These are phyloP conservation scores for Baorangia bicolor DNA, from an alignment of 768 basidiomycete genomes.

Conservation along the genomic window DNA sequence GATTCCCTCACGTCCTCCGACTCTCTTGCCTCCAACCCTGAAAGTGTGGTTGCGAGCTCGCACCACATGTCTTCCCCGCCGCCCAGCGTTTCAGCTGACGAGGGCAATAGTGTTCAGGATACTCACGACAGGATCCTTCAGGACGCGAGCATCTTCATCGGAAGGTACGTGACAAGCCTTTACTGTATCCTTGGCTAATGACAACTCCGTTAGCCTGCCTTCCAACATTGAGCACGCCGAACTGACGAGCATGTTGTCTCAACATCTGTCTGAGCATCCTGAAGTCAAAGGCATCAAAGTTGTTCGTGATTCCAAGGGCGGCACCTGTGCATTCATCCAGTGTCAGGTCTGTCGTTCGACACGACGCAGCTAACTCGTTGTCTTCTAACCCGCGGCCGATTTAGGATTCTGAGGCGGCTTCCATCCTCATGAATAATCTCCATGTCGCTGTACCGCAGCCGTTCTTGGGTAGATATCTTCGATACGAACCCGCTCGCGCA, in stretches of 20 bases:
- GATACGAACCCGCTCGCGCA: conserved; percentile 77
- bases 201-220: conserved; percentile 53
- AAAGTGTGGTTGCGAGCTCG: conserved; percentile 8
- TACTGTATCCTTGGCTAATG: conserved; percentile 4
- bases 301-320: conserved; percentile 72
- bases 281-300: conserved; percentile 68
- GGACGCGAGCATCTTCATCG: conserved; percentile 82
- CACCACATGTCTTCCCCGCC: conserved; percentile 17
- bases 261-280: conserved; percentile 65
- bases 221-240: conserved; percentile 64
- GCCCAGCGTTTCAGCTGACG: conserved; percentile 15
- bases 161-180: conserved; percentile 52
- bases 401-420: conserved; percentile 59
- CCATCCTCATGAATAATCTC: conserved; percentile 57
- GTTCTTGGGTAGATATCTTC: conserved; percentile 70
- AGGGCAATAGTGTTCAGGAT: conserved; percentile 37
- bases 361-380: background rate
- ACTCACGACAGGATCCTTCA: conserved; percentile 52
- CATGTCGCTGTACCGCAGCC: conserved; percentile 54
- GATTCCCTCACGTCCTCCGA: conserved; percentile 58
- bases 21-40: conserved; percentile 40
- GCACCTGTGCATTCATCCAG: conserved; percentile 83
- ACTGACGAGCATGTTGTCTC: conserved; percentile 56
- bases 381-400: background rate
- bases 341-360: conserved; percentile 57